A percentile compares a stretch with the other conserved stretches of the same genome.
Conservation (phyloP, 2,329 filamentous ascomycete genomes). For the Phialophora tarda region DNA sequence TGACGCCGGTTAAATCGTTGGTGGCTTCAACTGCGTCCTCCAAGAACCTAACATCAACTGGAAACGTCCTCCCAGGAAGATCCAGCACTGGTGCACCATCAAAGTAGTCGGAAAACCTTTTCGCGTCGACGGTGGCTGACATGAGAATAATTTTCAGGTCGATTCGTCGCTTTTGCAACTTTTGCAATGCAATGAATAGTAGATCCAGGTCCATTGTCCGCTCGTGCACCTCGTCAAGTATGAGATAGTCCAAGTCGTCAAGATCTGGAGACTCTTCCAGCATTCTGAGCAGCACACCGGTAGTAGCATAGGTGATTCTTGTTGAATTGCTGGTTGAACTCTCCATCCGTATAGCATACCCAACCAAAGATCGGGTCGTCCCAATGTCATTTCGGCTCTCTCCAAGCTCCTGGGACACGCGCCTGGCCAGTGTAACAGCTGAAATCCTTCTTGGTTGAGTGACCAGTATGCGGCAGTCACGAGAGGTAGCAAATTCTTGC, state of each 20-base stretch:
- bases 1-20: slow-evolving; percentile 64
- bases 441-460: slow-evolving; percentile 96
- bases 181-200: slow-evolving; percentile 86
- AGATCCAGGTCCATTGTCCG: slow-evolving; percentile 97
- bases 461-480: slow-evolving; percentile 88
- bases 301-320: slow-evolving; percentile 80
- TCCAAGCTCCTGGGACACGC: slow-evolving; percentile 93
- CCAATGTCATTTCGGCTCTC: slow-evolving; percentile 83
- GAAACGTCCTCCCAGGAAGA: slow-evolving; percentile 91
- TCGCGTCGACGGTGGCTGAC: slow-evolving; percentile 95
- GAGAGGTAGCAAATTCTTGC: slow-evolving; percentile 79
- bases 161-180: slow-evolving; percentile 74
- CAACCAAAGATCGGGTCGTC: slow-evolving; percentile 80
- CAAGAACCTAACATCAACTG: slow-evolving; percentile 83
- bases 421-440: slow-evolving; percentile 87
- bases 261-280: slow-evolving; percentile 86
- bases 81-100: slow-evolving; percentile 80
- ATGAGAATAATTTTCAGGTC: slow-evolving; percentile 93
- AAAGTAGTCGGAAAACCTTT: slow-evolving; percentile 87
- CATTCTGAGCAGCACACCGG: slow-evolving; percentile 97
- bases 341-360: slow-evolving; percentile 92
- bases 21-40: slow-evolving; percentile 93
- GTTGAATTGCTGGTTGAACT: slow-evolving; percentile 83
- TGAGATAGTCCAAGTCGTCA: slow-evolving; percentile 85
- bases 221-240: slow-evolving; percentile 98